A percentile compares a stretch with the other conserved stretches of the same genome.
These are phyloP conservation scores for Fusarium sambucinum DNA, from an alignment of 2,329 filamentous ascomycete species.

Conservation along the genomic window DNA sequence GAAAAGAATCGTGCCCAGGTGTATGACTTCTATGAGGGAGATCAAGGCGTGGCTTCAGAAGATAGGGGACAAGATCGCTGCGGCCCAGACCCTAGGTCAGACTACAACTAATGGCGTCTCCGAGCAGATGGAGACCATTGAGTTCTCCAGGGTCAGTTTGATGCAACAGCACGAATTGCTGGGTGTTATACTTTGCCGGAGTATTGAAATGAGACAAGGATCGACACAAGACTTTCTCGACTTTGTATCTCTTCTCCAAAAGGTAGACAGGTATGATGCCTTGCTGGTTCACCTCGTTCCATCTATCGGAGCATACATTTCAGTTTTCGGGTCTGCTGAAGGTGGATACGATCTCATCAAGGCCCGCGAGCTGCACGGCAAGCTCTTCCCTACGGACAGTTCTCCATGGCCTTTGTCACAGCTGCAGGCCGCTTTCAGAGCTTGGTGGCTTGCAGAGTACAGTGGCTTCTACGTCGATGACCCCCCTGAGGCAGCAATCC, in stretches of 20 bases:
- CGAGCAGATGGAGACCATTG: slow-evolving; percentile 80
- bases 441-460: slow-evolving; percentile 94
- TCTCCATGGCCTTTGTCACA: slow-evolving; percentile 78
- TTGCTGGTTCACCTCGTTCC: slow-evolving; percentile 84
- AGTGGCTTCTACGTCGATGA: slow-evolving; percentile 88
- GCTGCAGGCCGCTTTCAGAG: slow-evolving; percentile 81
- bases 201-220: slow-evolving; percentile 81
- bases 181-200: slow-evolving; percentile 80
- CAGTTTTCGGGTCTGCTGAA: slow-evolving; percentile 82
- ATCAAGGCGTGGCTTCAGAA: slow-evolving; percentile 82
- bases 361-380: slow-evolving; percentile 76
- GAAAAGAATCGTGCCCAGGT: slow-evolving; percentile 77
- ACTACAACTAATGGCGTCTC: slow-evolving; percentile 57
- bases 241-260: slow-evolving; percentile 76
- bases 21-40: slow-evolving; percentile 79
- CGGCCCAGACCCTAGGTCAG: slow-evolving; percentile 79
- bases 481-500: slow-evolving; percentile 68
- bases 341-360: slow-evolving; percentile 74
- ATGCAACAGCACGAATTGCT: slow-evolving; percentile 91
- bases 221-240: slow-evolving; percentile 78
- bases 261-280: slow-evolving; percentile 80
- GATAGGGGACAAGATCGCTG: slow-evolving; percentile 80
- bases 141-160: slow-evolving; percentile 83
- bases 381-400: slow-evolving; percentile 75
- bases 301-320: slow-evolving; percentile 79